A percentile compares a stretch with the other conserved stretches of the same genome.
These are phyloP conservation scores for Penicillium sp. DNA, from an alignment of 2,329 filamentous ascomycete species.

Conservation along the genomic window DNA sequence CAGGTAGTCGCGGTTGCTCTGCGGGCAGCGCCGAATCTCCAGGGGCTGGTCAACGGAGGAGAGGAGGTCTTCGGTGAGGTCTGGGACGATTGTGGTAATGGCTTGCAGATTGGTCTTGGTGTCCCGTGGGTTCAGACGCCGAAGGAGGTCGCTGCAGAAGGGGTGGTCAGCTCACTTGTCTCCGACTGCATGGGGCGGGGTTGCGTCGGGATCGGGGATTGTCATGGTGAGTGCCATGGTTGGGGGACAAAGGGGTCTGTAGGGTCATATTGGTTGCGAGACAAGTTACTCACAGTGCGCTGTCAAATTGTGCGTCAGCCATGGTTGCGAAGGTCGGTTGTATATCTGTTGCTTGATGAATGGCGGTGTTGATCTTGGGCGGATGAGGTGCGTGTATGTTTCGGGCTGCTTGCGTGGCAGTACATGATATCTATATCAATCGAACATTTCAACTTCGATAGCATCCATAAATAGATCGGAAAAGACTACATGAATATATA, in stretches of 20 bases:
- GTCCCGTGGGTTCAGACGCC: conserved; percentile 89
- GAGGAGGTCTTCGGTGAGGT: conserved; percentile 92
- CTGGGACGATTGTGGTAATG: conserved; percentile 79
- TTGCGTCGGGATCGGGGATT: conserved; percentile 11
- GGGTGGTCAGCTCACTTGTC: conserved; percentile 22
- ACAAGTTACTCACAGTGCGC: conserved; percentile 39
- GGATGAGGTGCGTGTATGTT: conserved; percentile 19
- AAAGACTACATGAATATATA: background rate
- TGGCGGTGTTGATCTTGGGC: conserved; percentile 15
- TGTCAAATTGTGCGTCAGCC: conserved; percentile 45
- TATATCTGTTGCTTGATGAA: conserved; percentile 12
- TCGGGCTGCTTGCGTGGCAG: conserved; percentile 6
- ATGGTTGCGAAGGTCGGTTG: conserved; percentile 24
- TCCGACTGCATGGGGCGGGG: conserved; percentile 19
- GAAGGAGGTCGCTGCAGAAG: conserved; percentile 75
- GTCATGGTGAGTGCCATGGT: background rate
- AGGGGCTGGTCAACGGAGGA: conserved; percentile 96
- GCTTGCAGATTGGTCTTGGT: conserved; percentile 78
- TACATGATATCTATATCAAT: conserved; percentile 1
- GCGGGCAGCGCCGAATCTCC: conserved; percentile 71
- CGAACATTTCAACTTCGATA: background rate
- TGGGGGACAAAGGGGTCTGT: background rate
- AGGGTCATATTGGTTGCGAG: background rate
- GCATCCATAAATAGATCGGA: background rate
- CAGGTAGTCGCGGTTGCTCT: conserved; percentile 87